phyloP scores from a whole-genome alignment of 2,329 filamentous ascomycete species.

The Davidsoniella neocaledoniae region DNA sequence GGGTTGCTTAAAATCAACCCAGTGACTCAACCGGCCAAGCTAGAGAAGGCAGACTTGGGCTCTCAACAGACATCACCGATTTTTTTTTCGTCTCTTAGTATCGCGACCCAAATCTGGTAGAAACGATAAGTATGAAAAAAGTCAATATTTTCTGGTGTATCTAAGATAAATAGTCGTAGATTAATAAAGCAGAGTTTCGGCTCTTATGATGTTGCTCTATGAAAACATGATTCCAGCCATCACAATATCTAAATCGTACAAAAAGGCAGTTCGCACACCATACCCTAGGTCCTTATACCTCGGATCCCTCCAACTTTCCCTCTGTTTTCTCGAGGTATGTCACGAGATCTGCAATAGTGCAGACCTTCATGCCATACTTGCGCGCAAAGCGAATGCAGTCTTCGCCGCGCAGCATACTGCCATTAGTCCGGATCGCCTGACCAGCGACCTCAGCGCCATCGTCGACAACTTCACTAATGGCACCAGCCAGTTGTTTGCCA shows the following conservation, averaged over 20 bases:
- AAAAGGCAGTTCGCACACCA: neutral
- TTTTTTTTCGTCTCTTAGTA: too few species aligned
- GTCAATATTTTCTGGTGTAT: too few species aligned
- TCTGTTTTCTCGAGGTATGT: constrained; percentile 62
- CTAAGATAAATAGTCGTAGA: too few species aligned
- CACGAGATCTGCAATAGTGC: constrained; percentile 86
- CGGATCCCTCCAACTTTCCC: constrained; percentile 36
- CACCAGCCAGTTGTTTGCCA: constrained; percentile 59
- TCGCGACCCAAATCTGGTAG: too few species aligned
- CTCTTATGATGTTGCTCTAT: too few species aligned
- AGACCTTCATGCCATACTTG: constrained; percentile 78
- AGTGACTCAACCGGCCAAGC: constrained; percentile 7
- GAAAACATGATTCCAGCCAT: neutral
- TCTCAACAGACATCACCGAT: too few species aligned
- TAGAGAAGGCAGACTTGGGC: too few species aligned
- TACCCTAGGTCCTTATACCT: constrained; percentile 15
- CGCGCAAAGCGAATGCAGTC: constrained; percentile 76
- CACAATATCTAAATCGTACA: neutral
- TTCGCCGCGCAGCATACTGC: constrained; percentile 87
- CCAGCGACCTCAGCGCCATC: constrained; percentile 61
- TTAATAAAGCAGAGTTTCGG: too few species aligned
- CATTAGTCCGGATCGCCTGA: constrained; percentile 43
- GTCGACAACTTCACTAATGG: constrained; percentile 84
- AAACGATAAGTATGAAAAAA: too few species aligned
- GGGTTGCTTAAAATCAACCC: constrained; percentile 4